A percentile compares a stretch with the other conserved stretches of the same genome.
Conservation (phyloP, 257 asterid genomes). For the Marsdenia floribunda region DNA sequence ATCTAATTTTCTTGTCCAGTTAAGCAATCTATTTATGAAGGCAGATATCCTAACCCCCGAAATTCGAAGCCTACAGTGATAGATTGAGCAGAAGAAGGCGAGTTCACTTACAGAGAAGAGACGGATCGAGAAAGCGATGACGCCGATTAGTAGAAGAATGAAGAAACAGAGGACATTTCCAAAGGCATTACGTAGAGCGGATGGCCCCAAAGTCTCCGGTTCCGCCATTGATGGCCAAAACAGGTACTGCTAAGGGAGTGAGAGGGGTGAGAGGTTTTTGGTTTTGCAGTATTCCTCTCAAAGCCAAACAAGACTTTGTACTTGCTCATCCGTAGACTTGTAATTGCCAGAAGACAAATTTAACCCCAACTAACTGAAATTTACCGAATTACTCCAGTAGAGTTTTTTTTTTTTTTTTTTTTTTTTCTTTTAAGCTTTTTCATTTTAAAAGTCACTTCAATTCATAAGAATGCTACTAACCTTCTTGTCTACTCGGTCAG, state of each 20-base stretch:
- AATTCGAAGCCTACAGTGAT: background rate
- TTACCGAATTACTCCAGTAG: background rate
- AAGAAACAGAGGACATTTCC: constrained; percentile 72
- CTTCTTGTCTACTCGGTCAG: too few relatives aligned
- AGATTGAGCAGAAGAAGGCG: background rate
- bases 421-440: background rate
- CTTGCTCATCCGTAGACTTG: background rate
- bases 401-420: too few relatives aligned
- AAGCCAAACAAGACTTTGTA: background rate
- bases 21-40: constrained; percentile 15
- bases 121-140: constrained; percentile 97
- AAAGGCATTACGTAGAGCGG: constrained; percentile 50
- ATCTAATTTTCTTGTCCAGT: constrained; percentile 10
- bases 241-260: background rate
- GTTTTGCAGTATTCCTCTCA: background rate
- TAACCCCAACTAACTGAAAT: background rate
- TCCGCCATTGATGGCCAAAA: constrained; percentile 46
- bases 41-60: background rate
- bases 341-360: background rate
- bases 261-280: background rate
- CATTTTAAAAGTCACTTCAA: too few relatives aligned
- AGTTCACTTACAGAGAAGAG: constrained; percentile 64
- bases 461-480: too few relatives aligned
- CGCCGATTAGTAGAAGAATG: constrained; percentile 83
- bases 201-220: constrained; percentile 24